These are phyloP conservation scores for Omphalea diandra DNA, from an alignment of 441 rosid genomes.

Conservation along the genomic window DNA sequence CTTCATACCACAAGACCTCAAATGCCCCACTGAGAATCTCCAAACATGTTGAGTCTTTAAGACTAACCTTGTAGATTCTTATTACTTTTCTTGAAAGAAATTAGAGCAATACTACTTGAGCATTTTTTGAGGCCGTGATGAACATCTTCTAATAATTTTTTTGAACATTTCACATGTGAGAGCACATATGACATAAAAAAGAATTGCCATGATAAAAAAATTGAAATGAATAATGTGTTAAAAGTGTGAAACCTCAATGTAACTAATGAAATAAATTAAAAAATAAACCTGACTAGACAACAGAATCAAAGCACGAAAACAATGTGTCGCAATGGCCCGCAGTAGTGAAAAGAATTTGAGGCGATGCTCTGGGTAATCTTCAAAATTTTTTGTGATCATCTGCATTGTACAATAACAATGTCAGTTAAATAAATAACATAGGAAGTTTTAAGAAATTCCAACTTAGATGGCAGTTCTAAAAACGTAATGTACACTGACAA, in stretches of 20 bases:
- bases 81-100: no score
- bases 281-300: slow-evolving; percentile 88
- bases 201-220: background rate
- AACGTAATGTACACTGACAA: no score
- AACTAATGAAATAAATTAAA: slow-evolving; percentile 14
- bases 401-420: slow-evolving; percentile 33
- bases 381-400: slow-evolving; percentile 99
- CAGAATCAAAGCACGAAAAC: slow-evolving; percentile 91
- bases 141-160: no score
- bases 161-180: no score
- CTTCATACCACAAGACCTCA: no score
- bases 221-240: background rate
- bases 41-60: no score
- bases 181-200: background rate
- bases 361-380: slow-evolving; percentile 99
- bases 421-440: slow-evolving; percentile 1
- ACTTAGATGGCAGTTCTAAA: background rate
- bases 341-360: slow-evolving; percentile 98
- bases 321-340: slow-evolving; percentile 94
- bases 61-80: no score
- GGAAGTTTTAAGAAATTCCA: background rate
- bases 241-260: background rate
- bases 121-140: no score
- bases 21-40: no score
- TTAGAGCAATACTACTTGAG: no score